Base-by-base conservation (phyloP, 495 filamentous ascomycete species). In the Aspergillus asperescens region DNA sequence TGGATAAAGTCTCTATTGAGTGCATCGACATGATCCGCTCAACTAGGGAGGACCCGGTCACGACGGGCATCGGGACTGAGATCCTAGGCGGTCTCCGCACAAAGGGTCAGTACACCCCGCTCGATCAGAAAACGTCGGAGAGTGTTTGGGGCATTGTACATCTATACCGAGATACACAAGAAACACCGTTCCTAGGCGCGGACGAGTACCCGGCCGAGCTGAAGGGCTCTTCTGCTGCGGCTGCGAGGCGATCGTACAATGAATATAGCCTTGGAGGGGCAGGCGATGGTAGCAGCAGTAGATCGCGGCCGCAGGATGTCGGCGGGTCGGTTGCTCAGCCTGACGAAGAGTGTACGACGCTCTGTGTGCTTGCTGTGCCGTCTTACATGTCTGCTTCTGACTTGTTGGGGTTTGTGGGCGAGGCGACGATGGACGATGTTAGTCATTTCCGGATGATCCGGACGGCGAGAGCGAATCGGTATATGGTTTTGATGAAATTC, bases 401-500 rank as follows among this genome's bases (percentile, higher is more conserved):
- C 61, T 91, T 98, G 55, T 66, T 98, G 56, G 92, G 90, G 0
- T 97, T 93, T 59, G 82, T 96, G 28, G 93, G 93, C 1, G 88
- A 96, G 67, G 83, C 84, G 62, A 95, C 90, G 58, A 81, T 88
- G 65, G 85, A 89, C 53, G 77, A 89, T 48, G 88, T 97, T 54
- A 95, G 87, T 59, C 94, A 98, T 72, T 95, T 96, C 62, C 78
- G 93, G 34, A 94, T 98, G 86, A 87, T 98, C 42, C 82, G 88
- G 74, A 97, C 93, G 4, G 85, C 85, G 43, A 76, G 86, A 47
- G 81, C 86, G 60, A 96, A 92, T 66, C 81, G 91, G 62, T 98
- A 97, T 72, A 88, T 98, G 82, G 93, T 96, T 40, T 75, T 98
- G 51, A 92, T 98, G 86, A 97, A 95, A 72, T 96, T 97, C 66